Evolutionary conservation across 1,284 basidiomycete species (phyloP), one percentile per base, ranked within the genome.

Genomic region (Cystobasidium slooffiae): DNA sequence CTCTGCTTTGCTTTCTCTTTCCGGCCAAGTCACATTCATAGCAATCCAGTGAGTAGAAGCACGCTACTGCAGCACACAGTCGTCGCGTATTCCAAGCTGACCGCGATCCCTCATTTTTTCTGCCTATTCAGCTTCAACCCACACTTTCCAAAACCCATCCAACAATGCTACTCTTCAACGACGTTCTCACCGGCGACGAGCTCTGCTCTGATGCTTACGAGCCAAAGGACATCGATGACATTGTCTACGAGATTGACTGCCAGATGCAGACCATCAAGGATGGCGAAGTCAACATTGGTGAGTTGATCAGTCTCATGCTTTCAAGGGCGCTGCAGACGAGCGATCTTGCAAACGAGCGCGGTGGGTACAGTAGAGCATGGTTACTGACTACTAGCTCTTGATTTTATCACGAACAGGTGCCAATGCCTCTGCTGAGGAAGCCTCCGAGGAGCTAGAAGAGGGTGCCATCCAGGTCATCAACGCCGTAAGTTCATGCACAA

Each of bases 201-300:
- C 91, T 99, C 88, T 88, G 92, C 88, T 94, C 93, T 58, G 93
- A 96, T 86, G 94, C 94, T 78, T 97, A 91, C 87, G 88, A 90
- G 74, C 69, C 79, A 81, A 94, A 94, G 86, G 74, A 83, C 73
- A 82, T 97, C 79, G 93, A 94, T 78, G 89, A 89, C 82, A 87
- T 94, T 79, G 92, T 91, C 77, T 95, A 87, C 83, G 96, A 99
- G 85, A 93, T 97, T 68, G 88, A 99, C 83, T 95, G 93, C 82
- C 76, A 85, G 75, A 83, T 88, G 84, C 89, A 97, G 81, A 85
- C 85, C 72, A 82, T 97, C 79, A 93, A 92, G 83, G 85, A 87
- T 22, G 94, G 93, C 72, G 90, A 95, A 79, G 85, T 99, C 78
- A 89, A 99, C 84, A 99, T 97, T 81, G 96, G 96, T 89, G 18